phyloP scores from a whole-genome alignment of 495 filamentous ascomycete species.

The Penicillium taxi region DNA sequence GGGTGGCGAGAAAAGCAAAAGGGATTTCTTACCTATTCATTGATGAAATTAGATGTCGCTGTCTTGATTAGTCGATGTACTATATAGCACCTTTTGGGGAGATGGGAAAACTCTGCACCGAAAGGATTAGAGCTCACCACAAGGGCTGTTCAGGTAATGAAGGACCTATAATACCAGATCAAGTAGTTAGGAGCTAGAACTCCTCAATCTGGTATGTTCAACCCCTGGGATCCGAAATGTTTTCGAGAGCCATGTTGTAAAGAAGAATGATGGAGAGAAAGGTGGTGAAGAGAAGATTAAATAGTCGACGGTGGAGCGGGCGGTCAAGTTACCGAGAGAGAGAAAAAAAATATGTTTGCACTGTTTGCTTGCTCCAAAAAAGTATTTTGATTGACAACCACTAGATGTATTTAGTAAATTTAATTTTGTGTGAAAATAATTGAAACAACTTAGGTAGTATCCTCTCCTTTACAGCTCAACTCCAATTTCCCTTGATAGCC shows the following conservation, averaged over 20 bases:
- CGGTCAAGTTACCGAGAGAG: not conserved
- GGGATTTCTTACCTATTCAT: slow-evolving; percentile 2
- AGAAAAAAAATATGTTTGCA: slow-evolving; percentile 13
- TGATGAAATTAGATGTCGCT: not conserved
- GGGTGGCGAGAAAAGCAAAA: not conserved
- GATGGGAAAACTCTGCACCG: not conserved
- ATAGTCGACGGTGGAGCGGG: slow-evolving; percentile 13
- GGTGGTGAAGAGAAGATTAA: slow-evolving; percentile 9
- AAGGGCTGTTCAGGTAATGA: no score
- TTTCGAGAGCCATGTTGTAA: not conserved
- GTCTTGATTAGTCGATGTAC: not conserved
- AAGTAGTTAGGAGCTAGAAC: no score
- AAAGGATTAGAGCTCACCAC: not conserved
- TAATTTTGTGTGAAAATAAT: not conserved
- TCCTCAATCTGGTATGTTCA: not conserved
- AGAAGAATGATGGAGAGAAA: slow-evolving; percentile 6
- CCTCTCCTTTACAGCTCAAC: not conserved
- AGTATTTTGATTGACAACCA: slow-evolving; percentile 14
- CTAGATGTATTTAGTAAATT: not conserved
- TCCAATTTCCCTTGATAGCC: not conserved
- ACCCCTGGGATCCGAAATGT: not conserved
- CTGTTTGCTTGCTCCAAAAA: slow-evolving; percentile 25
- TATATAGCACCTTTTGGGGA: not conserved
- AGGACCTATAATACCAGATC: no score
- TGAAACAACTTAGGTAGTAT: no score